Evolutionary conservation across 768 basidiomycete genomes (phyloP), one percentile per base, ranked within the genome.

Genomic region (Tricholoma terreum): DNA sequence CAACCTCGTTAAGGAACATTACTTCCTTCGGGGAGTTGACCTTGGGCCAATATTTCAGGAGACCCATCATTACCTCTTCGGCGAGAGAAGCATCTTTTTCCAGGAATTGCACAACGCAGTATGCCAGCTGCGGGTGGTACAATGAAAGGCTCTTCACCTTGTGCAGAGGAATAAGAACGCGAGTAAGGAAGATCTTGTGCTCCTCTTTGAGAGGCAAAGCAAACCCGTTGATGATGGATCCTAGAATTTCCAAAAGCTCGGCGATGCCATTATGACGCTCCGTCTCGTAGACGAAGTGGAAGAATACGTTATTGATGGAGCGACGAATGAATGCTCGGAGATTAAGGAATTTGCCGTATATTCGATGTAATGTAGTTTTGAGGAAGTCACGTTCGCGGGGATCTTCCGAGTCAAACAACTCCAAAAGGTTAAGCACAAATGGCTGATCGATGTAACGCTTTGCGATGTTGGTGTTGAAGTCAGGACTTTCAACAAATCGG

Each of bases 21-120:
- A 98, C 97, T 69, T 99, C 97, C 77, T 99, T 99, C 14, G 95
- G 95, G 33, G 92, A 94, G 73, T 99, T 98, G 65, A 99, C 97
- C 73, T 98, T 98, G 31, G 97, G 97, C 97, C 97, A 99, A 73
- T 83, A 99, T 72, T 90, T 89, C 70, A 99, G 83, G n/a, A 99
- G 79, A 17, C 97, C 97, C 63, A 94, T 77, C 77, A 98, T 90
- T 27, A 99, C 97, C 36, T 98, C 95, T 75, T 98, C 92, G 19
- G 94, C 95, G 46, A 98, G 79, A 6, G 83, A 72, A 2, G 93
- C 82, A 61, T 98, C 97, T 77, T 99, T 99, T 72, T 99, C 97
- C 61, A 98, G 74, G 78, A 98, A 99, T 73, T 98, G 97, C 1
- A 99, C 97, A 36, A 98, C 94, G 67, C 97, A 99, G 73, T 99